Evolutionary conservation across 768 basidiomycete species (phyloP).

Genomic region (Lactifluus volemus): DNA sequence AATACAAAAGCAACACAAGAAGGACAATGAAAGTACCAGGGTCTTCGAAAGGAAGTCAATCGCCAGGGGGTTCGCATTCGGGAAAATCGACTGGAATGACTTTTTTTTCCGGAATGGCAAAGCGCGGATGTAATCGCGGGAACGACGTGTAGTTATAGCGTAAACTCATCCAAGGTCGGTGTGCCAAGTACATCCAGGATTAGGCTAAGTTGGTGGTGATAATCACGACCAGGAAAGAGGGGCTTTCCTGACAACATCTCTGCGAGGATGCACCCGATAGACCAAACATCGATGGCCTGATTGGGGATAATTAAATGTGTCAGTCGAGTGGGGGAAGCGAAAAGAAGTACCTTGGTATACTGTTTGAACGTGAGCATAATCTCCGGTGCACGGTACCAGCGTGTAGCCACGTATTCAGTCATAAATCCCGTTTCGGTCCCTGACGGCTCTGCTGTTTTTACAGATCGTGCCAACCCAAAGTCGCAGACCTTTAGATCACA

Average conservation of each 20-base stretch:
- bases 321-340: conserved; percentile 29
- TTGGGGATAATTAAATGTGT: conserved; percentile 26
- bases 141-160: conserved; percentile 86
- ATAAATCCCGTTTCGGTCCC: conserved; percentile 84
- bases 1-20: background rate
- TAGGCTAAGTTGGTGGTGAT: conserved; percentile 91
- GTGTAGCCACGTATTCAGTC: conserved; percentile 96
- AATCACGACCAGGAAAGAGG: conserved; percentile 92
- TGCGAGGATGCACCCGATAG: conserved; percentile 80
- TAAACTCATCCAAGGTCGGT: conserved; percentile 97
- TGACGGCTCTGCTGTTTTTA: conserved; percentile 76
- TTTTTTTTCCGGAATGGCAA: conserved; percentile 87
- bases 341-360: conserved; percentile 71
- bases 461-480: conserved; percentile 90
- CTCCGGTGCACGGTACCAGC: conserved; percentile 98
- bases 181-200: conserved; percentile 97
- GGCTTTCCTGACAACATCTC: conserved; percentile 98
- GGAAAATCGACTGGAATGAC: conserved; percentile 79
- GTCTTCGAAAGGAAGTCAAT: conserved; percentile 77
- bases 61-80: conserved; percentile 78
- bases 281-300: conserved; percentile 84
- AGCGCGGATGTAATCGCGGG: conserved; percentile 91
- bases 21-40: conserved; percentile 38
- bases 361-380: conserved; percentile 99
- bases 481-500: conserved; percentile 95